These are phyloP conservation scores for Oryza rufipogon DNA, from an alignment of 176 grass and related monocot species.

Conservation along the genomic window DNA sequence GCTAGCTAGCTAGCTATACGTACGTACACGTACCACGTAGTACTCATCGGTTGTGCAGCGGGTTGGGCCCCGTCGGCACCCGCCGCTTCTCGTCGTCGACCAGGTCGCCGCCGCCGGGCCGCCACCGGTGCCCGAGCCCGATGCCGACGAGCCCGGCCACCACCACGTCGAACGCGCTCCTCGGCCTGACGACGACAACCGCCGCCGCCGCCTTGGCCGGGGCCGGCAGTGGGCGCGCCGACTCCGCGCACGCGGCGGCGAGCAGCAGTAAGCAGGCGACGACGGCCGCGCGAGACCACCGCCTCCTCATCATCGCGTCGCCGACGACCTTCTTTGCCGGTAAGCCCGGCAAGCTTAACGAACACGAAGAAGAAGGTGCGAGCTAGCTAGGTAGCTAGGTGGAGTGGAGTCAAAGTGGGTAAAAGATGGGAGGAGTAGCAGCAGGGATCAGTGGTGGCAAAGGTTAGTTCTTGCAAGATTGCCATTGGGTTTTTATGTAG, in stretches of 20 bases:
- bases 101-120: conserved; percentile 35
- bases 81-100: conserved; percentile 64
- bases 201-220: not conserved
- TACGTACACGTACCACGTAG: not conserved
- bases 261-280: conserved; percentile 54
- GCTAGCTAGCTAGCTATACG: not conserved
- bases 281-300: conserved; percentile 51
- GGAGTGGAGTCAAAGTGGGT: conserved; percentile 56
- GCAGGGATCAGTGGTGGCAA: too few species aligned
- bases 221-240: not conserved
- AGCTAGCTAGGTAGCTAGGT: not conserved
- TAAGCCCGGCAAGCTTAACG: not conserved
- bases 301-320: conserved; percentile 38
- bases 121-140: conserved; percentile 50
- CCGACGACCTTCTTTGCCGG: not conserved
- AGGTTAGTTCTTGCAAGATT: not conserved
- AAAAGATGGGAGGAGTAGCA: conserved; percentile 18
- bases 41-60: conserved; percentile 71
- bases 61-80: conserved; percentile 80
- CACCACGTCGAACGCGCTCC: conserved; percentile 42
- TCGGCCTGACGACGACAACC: not conserved
- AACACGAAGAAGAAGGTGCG: conserved; percentile 1
- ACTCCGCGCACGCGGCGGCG: conserved; percentile 35
- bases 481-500: conserved; percentile 45
- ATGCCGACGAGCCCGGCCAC: conserved; percentile 45